phyloP scores from a whole-genome alignment of 1,284 basidiomycete species.

The Papiliotrema fonsecae region DNA sequence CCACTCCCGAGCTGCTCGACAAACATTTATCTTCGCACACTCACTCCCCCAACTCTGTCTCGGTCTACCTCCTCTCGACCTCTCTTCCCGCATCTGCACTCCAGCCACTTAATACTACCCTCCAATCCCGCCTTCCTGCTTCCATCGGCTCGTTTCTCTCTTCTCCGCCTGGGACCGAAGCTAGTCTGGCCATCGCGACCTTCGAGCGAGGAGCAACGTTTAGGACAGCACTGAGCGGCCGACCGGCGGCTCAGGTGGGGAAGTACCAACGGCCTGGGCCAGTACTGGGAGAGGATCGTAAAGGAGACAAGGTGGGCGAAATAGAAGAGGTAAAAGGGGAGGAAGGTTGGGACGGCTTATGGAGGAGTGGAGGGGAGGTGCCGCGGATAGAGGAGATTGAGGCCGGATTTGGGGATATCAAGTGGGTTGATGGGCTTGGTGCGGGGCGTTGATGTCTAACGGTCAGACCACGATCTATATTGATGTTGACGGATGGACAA shows the following conservation, averaged over 20 bases:
- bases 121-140: conserved; percentile 13
- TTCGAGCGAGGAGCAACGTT: conserved; percentile 16
- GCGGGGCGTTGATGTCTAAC: not conserved
- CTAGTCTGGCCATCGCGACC: conserved; percentile 31
- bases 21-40: conserved; percentile 5
- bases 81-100: conserved; percentile 16
- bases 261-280: conserved; percentile 29
- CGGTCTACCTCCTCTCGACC: conserved; percentile 35
- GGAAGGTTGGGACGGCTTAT: conserved; percentile 19
- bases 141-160: conserved; percentile 33
- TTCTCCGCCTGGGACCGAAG: conserved; percentile 13
- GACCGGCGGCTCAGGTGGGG: conserved; percentile 38
- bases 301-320: conserved; percentile 29
- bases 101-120: conserved; percentile 12
- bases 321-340: conserved; percentile 14
- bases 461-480: conserved; percentile 16
- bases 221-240: conserved; percentile 21
- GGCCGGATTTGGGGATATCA: too few species aligned
- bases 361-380: conserved; percentile 15
- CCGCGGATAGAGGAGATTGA: conserved; percentile 22
- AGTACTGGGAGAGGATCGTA: conserved; percentile 20
- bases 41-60: conserved; percentile 4
- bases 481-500: conserved; percentile 31
- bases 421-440: conserved; percentile 10
- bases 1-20: conserved; percentile 15